These are phyloP conservation scores for Phytophthora boehmeriae DNA, from an alignment of 352 stramenopile genomes.

Conservation along the genomic window DNA sequence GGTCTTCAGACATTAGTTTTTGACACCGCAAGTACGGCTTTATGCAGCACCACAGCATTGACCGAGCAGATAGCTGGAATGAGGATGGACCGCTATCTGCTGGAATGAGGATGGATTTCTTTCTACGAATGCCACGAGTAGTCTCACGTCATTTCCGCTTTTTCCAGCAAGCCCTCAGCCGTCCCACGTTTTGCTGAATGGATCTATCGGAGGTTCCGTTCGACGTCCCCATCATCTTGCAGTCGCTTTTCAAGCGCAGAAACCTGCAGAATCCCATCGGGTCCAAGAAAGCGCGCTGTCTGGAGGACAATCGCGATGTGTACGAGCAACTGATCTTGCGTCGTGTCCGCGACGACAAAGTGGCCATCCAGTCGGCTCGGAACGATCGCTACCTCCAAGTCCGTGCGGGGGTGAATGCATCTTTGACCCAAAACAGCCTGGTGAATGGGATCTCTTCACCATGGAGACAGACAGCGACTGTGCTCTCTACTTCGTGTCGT, in stretches of 20 bases:
- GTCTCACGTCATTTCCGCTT: slow-evolving; percentile 2
- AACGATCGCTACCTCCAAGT: slow-evolving; percentile 39
- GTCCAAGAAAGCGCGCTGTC: slow-evolving; percentile 39
- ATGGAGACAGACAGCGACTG: slow-evolving; percentile 37
- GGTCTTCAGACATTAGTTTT: too few relatives aligned
- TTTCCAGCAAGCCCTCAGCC: slow-evolving; percentile 9
- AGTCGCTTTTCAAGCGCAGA: slow-evolving; percentile 19
- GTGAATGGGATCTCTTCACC: slow-evolving; percentile 37
- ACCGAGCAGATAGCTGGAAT: too few relatives aligned
- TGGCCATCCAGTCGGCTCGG: slow-evolving; percentile 32
- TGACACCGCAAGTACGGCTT: too few relatives aligned
- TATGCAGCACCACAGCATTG: too few relatives aligned
- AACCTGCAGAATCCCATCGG: slow-evolving; percentile 40
- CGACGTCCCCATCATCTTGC: slow-evolving; percentile 35
- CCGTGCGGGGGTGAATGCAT: slow-evolving; percentile 29
- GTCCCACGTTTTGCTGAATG: slow-evolving; percentile 8
- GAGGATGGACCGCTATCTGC: too few relatives aligned
- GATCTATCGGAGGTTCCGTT: slow-evolving; percentile 40
- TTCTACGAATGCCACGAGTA: too few relatives aligned
- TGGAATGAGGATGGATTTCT: too few relatives aligned
- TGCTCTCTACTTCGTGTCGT: slow-evolving; percentile 38
- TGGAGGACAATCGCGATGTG: slow-evolving; percentile 27
- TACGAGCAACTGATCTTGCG: slow-evolving; percentile 39
- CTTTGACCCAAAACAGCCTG: slow-evolving; percentile 34
- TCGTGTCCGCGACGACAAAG: slow-evolving; percentile 34